Evolutionary conservation across 2,329 filamentous ascomycete genomes (phyloP).

Genomic region (Juglanconis sp.): DNA sequence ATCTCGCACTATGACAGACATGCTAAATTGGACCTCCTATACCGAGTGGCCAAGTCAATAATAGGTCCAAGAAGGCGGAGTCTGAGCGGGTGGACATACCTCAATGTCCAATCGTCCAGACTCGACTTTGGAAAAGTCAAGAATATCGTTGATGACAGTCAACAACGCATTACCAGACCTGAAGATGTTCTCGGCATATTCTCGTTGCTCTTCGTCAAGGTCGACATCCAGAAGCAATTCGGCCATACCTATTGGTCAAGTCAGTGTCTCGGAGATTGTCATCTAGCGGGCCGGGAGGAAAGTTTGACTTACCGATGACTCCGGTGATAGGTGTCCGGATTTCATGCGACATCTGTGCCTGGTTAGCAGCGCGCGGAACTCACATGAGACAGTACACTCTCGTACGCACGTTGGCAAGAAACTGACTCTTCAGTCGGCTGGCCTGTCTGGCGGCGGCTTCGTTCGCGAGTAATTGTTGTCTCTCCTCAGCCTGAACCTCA

Average conservation of each 20-base stretch:
- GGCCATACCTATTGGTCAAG: slow-evolving; percentile 34
- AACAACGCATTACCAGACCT: slow-evolving; percentile 57
- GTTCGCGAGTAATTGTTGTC: slow-evolving; percentile 67
- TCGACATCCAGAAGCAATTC: slow-evolving; percentile 53
- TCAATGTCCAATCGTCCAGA: slow-evolving; percentile 58
- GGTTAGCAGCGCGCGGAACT: slow-evolving; percentile 9
- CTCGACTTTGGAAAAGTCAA: slow-evolving; percentile 64
- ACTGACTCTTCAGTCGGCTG: slow-evolving; percentile 75
- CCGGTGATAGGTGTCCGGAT: slow-evolving; percentile 64
- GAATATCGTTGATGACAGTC: slow-evolving; percentile 62
- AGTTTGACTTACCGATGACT: slow-evolving; percentile 38
- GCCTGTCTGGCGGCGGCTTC: slow-evolving; percentile 78
- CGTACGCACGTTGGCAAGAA: slow-evolving; percentile 59
- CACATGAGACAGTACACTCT: too few species aligned
- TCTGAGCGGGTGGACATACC: slow-evolving; percentile 21
- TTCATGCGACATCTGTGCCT: slow-evolving; percentile 63
- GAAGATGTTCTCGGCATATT: slow-evolving; percentile 55
- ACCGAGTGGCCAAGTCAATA: not conserved
- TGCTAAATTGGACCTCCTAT: slow-evolving; percentile 18
- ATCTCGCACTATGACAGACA: slow-evolving; percentile 54
- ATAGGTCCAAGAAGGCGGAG: not conserved
- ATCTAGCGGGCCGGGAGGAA: too few species aligned
- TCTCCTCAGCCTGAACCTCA: slow-evolving; percentile 64
- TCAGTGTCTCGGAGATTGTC: not conserved
- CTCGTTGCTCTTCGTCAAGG: slow-evolving; percentile 51